Base-by-base conservation (phyloP, 306 rosid species). In the Fragaria ananassa region DNA sequence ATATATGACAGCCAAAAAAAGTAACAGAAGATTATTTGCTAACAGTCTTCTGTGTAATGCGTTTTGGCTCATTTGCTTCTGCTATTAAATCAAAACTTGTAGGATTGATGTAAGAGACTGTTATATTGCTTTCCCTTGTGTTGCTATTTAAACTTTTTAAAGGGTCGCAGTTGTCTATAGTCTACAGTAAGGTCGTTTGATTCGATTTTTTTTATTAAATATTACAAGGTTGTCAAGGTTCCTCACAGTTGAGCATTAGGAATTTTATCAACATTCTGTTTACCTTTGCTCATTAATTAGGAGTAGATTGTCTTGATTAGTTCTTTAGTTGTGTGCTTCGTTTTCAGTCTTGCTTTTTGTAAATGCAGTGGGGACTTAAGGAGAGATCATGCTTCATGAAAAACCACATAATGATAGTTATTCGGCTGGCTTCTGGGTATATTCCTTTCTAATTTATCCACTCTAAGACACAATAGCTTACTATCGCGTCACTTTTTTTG, bases 321-420 rank as follows among this genome's bases (percentile, higher is more conserved):
- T 25, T 41, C 31, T 9, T 61, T 10, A 2, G 39, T 67, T 58
- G 8, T 58, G 25, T 46, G 62, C 56, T 71, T 66, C 53, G 19
- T 18, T 75, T 74, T 37, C 35, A 58, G 74, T 53, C 58, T 41
- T 73, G 47, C 39, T 65, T 41, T 79, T 58, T 77, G 61, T 21
- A 37, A 79, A 74, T 77, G 23, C 77, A 95, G 99, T 95, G 97
- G 97, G 97, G 97, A 71, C 79, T 89, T 68, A 37, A 89, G 78
- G 82, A 87, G 81, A 78, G 81, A 70, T 84, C 96, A 8, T 95
- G 99, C 88, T 89, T 89, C 89, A 89, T 87, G 96, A 89, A 86
- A 84, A 91, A 90, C 84, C 78, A 87, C 66, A 80, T 82, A 54
- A 88, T 92, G 97, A 90, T 95, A 83, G 81, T 87, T 84, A 85